A percentile compares a stretch with the other conserved stretches of the same genome.
Evolutionary conservation across 345 rosid genomes (phyloP).

Genomic region (Salix exigua): DNA sequence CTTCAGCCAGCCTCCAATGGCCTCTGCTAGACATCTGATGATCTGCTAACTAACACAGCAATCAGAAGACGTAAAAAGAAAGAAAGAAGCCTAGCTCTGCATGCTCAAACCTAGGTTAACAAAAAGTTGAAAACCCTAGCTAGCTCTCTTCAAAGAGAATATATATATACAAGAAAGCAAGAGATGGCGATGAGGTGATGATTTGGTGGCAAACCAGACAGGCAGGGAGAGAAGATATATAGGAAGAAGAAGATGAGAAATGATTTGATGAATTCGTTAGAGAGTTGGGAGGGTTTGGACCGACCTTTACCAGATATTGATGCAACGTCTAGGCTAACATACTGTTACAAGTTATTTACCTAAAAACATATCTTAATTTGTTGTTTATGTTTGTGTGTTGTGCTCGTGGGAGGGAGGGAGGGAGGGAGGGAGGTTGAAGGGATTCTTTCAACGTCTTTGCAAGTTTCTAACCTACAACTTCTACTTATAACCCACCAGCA

Average conservation of each 20-base stretch:
- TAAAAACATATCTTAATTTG: not conserved
- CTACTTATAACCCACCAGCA: slow-evolving; percentile 61
- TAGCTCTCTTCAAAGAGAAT: not conserved
- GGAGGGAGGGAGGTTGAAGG: slow-evolving; percentile 19
- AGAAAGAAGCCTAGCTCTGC: not conserved
- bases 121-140: slow-evolving; percentile 10
- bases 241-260: not conserved
- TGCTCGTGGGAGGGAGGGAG: not conserved
- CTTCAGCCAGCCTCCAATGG: slow-evolving; percentile 42
- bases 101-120: not conserved
- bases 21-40: slow-evolving; percentile 28
- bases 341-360: slow-evolving; percentile 48
- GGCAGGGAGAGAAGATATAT: not conserved
- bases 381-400: not conserved
- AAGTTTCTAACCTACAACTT: slow-evolving; percentile 56
- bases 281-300: slow-evolving; percentile 46
- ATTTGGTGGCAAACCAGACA: not conserved
- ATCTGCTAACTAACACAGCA: not conserved
- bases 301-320: slow-evolving; percentile 45
- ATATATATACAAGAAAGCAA: not conserved
- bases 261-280: slow-evolving; percentile 44
- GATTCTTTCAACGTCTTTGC: slow-evolving; percentile 72
- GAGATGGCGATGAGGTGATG: not conserved
- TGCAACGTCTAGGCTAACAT: slow-evolving; percentile 76
- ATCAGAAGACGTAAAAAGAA: not conserved